These are phyloP conservation scores for Insectozyma bohioensis DNA, from an alignment of 1,139 yeast genomes.

Conservation along the genomic window DNA sequence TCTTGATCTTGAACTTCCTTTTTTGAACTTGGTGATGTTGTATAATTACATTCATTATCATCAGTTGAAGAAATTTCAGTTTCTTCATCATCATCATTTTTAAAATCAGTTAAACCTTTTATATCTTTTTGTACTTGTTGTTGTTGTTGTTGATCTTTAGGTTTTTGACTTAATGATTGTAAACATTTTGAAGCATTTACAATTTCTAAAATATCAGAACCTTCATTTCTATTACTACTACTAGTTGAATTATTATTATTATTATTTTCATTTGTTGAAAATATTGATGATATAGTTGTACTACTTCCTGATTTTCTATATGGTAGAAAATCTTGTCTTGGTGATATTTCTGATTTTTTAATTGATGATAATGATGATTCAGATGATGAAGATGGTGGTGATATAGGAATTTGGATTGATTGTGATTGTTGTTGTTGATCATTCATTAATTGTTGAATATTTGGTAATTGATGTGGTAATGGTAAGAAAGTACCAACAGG, in stretches of 20 bases:
- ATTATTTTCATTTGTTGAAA: constrained; percentile 6
- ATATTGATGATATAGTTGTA: constrained; percentile 9
- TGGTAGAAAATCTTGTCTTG: constrained; percentile 1
- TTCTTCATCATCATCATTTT: constrained; percentile 6
- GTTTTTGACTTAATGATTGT: constrained; percentile 24
- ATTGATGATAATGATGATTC: too few relatives aligned
- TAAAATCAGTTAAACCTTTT: not conserved
- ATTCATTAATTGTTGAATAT: too few relatives aligned
- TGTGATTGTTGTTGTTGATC: constrained; percentile 2
- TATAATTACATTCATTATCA: constrained; percentile 8
- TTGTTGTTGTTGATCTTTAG: not conserved
- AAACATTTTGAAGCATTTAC: constrained; percentile 43
- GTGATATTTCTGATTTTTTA: not conserved
- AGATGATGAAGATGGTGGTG: not conserved
- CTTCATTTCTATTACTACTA: constrained; percentile 1
- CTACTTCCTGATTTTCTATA: constrained; percentile 9
- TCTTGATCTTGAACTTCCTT: too few relatives aligned
- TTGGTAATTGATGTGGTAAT: constrained; percentile 2
- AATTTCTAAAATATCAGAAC: constrained; percentile 30
- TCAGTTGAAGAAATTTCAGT: constrained; percentile 6
- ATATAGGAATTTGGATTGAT: not conserved
- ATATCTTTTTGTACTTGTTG: not conserved
- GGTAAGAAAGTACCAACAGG: constrained; percentile 10
- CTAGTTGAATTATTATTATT: not conserved
- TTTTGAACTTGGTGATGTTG: constrained; percentile 5